Conservation (phyloP, 495 filamentous ascomycete species). For the Thermochaetoides thermophila region DNA sequence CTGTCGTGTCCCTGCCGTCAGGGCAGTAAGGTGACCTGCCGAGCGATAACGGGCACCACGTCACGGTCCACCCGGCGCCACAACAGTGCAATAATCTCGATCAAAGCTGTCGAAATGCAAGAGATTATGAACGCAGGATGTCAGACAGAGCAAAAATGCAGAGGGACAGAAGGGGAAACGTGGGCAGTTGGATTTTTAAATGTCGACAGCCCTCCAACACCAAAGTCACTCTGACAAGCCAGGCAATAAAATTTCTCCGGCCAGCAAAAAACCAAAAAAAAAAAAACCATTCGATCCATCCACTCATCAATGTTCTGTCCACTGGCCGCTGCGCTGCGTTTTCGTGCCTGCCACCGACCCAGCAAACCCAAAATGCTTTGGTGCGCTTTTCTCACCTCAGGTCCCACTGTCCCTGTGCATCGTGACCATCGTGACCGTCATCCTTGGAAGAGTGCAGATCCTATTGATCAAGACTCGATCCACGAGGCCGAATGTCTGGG, state of each 20-base stretch:
- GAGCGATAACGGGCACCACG: conserved; percentile 2
- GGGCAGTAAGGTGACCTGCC: conserved; percentile 11
- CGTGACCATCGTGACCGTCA: too few species aligned
- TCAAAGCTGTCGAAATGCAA: conserved; percentile 5
- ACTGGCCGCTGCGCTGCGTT: too few species aligned
- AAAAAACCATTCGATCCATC: too few species aligned
- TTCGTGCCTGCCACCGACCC: too few species aligned
- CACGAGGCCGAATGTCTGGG: too few species aligned
- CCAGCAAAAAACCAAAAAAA: conserved; percentile 13
- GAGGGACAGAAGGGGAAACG: conserved; percentile 20
- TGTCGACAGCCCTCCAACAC: conserved; percentile 21
- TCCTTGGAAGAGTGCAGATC: too few species aligned
- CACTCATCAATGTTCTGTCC: too few species aligned
- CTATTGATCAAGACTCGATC: too few species aligned
- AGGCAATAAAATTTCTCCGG: conserved; percentile 24
- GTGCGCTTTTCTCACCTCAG: too few species aligned
- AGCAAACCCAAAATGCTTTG: too few species aligned
- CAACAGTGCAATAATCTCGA: conserved; percentile 4
- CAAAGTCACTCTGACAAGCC: conserved; percentile 23
- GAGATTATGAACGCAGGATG: conserved; percentile 7
- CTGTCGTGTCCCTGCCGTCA: conserved; percentile 6
- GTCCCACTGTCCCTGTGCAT: too few species aligned
- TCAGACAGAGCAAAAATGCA: conserved; percentile 17
- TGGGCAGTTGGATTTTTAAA: conserved; percentile 30
- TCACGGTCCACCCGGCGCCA: conserved; percentile 8